A percentile compares a stretch with the other conserved stretches of the same genome.
Conservation (phyloP, 148 eudicot species). For the Rhododendron mucronatum region DNA sequence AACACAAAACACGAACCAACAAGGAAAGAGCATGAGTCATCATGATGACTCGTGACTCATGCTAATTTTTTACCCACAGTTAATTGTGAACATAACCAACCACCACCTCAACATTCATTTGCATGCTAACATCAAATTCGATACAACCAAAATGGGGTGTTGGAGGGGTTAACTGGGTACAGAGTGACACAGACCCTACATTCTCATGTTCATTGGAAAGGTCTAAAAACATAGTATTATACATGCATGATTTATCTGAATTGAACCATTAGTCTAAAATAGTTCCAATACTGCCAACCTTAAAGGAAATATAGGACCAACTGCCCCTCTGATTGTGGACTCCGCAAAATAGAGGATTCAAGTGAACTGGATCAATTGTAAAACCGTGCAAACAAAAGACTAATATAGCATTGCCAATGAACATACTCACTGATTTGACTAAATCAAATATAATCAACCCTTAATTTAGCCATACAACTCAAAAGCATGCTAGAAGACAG, state of each 20-base stretch:
- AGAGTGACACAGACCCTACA: background rate
- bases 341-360: background rate
- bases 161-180: background rate
- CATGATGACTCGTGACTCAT: background rate
- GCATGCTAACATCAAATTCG: background rate
- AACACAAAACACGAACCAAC: background rate
- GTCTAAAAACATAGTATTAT: background rate
- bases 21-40: background rate
- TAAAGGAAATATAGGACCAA: background rate
- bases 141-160: background rate
- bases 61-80: background rate
- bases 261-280: background rate
- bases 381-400: background rate
- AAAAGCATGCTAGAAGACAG: background rate
- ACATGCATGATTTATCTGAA: background rate
- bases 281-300: background rate
- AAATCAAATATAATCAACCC: background rate
- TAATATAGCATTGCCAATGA: background rate
- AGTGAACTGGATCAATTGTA: background rate
- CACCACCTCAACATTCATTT: background rate
- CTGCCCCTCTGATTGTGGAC: background rate
- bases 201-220: background rate
- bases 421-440: background rate
- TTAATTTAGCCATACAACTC: background rate
- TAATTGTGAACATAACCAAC: background rate